These are phyloP conservation scores for Ophiostoma perfectum DNA, from an alignment of 2,329 filamentous ascomycete species.

Conservation along the genomic window DNA sequence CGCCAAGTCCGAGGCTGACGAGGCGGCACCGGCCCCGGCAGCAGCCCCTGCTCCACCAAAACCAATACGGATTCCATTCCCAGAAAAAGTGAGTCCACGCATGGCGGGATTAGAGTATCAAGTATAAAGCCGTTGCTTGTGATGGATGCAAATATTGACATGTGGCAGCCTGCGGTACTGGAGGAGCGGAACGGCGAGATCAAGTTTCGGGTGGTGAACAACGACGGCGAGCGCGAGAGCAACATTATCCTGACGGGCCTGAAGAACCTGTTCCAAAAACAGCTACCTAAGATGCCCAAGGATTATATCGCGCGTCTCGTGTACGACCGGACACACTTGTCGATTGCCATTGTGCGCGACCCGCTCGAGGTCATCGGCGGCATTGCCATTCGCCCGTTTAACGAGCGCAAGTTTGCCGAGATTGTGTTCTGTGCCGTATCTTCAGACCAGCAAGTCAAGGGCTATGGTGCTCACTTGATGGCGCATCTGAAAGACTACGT, in stretches of 20 bases:
- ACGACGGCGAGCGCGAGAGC: conserved; percentile 81
- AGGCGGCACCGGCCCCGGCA: conserved; percentile 39
- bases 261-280: conserved; percentile 98
- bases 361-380: conserved; percentile 93
- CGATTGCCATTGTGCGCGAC: conserved; percentile 95
- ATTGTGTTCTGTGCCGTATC: conserved; percentile 98
- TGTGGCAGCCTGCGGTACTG: conserved; percentile 65
- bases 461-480: conserved; percentile 97
- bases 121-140: background rate
- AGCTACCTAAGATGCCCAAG: conserved; percentile 98
- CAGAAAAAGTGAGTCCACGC: conserved; percentile 62
- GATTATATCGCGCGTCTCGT: conserved; percentile 97
- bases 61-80: conserved; percentile 72
- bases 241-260: conserved; percentile 91
- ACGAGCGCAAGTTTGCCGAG: conserved; percentile 86
- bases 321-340: conserved; percentile 93
- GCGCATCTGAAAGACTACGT: conserved; percentile 97
- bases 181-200: conserved; percentile 94
- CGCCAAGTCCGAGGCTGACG: background rate
- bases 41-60: conserved; percentile 25
- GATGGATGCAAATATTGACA: background rate
- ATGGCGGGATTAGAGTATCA: background rate
- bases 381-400: conserved; percentile 94
- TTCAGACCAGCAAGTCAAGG: conserved; percentile 96
- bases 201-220: conserved; percentile 96